Conservation (phyloP, 1,139 yeast genomes). For the Insectozyma bohioensis region DNA sequence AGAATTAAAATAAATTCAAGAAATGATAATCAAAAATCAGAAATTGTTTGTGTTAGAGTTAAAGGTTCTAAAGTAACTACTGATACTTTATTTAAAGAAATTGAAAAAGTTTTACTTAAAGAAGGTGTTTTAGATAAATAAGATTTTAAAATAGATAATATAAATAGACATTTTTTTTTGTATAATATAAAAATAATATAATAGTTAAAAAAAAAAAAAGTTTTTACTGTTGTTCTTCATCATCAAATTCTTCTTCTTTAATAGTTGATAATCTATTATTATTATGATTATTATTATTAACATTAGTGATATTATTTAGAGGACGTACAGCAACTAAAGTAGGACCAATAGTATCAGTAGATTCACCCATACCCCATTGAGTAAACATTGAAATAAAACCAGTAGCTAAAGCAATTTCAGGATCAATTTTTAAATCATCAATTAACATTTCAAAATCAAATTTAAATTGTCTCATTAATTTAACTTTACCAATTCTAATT, state of each 20-base stretch:
- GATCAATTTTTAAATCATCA: conserved; percentile 47
- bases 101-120: conserved; percentile 45
- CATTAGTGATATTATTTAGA: conserved; percentile 4
- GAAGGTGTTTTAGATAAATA: conserved; percentile 44
- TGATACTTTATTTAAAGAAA: conserved; percentile 45
- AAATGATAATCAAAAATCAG: conserved; percentile 44
- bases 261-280: conserved; percentile 6
- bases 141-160: not conserved
- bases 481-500: conserved; percentile 52
- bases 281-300: too few relatives aligned
- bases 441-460: conserved; percentile 59
- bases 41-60: conserved; percentile 45
- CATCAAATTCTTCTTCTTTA: conserved; percentile 6
- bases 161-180: not conserved
- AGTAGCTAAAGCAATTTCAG: conserved; percentile 53
- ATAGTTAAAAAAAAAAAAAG: not conserved
- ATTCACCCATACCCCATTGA: conserved; percentile 60
- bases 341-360: conserved; percentile 55
- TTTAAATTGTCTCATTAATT: conserved; percentile 57
- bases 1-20: conserved; percentile 50
- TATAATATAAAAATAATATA: conserved; percentile 4
- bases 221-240: not conserved
- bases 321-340: conserved; percentile 26
- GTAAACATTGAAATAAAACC: conserved; percentile 61
- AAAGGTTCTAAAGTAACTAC: conserved; percentile 46